Conservation (phyloP, 2,329 filamentous ascomycete species). For the Bisporella sp. region DNA sequence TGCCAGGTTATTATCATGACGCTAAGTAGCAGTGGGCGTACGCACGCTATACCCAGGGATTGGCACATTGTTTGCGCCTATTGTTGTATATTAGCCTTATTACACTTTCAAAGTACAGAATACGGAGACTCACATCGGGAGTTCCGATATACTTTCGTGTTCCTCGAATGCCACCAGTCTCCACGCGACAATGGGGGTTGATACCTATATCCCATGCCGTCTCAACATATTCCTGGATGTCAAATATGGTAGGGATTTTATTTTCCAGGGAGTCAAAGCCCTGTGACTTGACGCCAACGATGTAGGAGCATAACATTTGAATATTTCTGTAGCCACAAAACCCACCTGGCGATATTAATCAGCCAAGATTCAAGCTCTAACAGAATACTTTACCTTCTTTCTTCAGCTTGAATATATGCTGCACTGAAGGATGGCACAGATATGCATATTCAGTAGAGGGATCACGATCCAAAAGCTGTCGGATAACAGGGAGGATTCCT, state of each 20-base stretch:
- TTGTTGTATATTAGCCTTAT: not conserved
- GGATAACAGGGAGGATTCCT: slow-evolving; percentile 55
- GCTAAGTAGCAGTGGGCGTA: not conserved
- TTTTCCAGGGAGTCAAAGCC: slow-evolving; percentile 55
- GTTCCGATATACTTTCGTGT: slow-evolving; percentile 96
- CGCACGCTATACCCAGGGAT: slow-evolving; percentile 59
- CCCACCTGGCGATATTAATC: slow-evolving; percentile 46
- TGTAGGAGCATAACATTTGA: slow-evolving; percentile 80
- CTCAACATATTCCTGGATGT: slow-evolving; percentile 83
- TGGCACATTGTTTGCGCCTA: slow-evolving; percentile 74
- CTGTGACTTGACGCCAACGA: slow-evolving; percentile 50
- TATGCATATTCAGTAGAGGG: slow-evolving; percentile 62
- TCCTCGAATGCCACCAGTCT: slow-evolving; percentile 82
- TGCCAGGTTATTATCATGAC: slow-evolving; percentile 2
- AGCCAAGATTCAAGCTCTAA: not conserved
- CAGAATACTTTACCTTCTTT: slow-evolving; percentile 49
- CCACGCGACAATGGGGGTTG: slow-evolving; percentile 63
- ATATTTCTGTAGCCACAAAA: slow-evolving; percentile 97
- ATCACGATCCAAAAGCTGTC: slow-evolving; percentile 59
- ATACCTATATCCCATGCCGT: slow-evolving; percentile 81
- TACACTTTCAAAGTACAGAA: slow-evolving; percentile 1
- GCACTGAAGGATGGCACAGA: slow-evolving; percentile 67
- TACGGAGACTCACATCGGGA: slow-evolving; percentile 55
- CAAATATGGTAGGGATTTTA: slow-evolving; percentile 66
- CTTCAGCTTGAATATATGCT: slow-evolving; percentile 77